phyloP scores from a whole-genome alignment of 306 rosid genomes.

The Oemleria cerasiformis region DNA sequence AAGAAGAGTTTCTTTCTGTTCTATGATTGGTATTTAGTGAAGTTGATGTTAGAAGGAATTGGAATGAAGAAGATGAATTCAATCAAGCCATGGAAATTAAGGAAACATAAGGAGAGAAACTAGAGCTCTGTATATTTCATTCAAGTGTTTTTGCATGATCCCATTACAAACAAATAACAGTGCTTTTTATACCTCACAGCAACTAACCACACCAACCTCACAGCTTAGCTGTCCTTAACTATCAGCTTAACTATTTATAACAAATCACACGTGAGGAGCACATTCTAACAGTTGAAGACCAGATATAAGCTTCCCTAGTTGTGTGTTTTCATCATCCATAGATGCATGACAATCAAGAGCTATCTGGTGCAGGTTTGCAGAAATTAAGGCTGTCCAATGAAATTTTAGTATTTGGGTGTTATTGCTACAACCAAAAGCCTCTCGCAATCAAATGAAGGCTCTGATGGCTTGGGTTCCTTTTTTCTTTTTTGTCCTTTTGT shows the following conservation, averaged over 20 bases:
- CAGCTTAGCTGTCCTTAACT: no score
- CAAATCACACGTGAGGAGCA: no score
- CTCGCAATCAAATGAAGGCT: background rate
- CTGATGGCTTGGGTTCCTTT: slow-evolving; percentile 1
- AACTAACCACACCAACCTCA: no score
- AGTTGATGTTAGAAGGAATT: background rate
- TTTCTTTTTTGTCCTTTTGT: background rate
- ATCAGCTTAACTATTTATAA: no score
- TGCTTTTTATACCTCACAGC: no score
- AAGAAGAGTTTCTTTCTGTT: background rate
- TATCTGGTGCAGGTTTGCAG: slow-evolving; percentile 9
- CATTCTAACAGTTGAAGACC: background rate
- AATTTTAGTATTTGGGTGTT: background rate
- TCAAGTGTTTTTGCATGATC: no score
- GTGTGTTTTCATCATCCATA: background rate
- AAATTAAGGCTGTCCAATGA: background rate
- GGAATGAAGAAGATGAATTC: no score
- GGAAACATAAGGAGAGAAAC: no score
- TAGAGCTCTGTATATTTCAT: no score
- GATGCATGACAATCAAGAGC: background rate
- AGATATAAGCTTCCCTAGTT: slow-evolving; percentile 21
- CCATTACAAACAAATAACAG: no score
- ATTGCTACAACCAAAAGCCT: slow-evolving; percentile 9
- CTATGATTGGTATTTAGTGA: background rate
- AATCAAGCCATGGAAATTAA: no score